phyloP scores from a whole-genome alignment of 2,329 filamentous ascomycete genomes.

The Fusarium graminum region DNA sequence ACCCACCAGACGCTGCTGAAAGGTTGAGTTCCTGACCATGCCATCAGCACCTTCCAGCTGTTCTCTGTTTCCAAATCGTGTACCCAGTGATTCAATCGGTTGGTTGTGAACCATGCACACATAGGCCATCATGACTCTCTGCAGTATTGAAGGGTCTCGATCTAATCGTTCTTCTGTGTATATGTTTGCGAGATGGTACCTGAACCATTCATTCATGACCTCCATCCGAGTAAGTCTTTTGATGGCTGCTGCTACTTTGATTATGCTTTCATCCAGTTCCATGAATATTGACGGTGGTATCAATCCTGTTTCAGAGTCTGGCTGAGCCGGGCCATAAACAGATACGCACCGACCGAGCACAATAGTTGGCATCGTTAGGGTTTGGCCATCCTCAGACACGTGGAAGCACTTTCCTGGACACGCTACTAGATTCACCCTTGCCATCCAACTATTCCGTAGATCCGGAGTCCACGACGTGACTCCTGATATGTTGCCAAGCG shows the following conservation, averaged over 20 bases:
- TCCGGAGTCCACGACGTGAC: constrained; percentile 27
- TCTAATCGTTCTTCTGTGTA: constrained; percentile 2
- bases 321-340: fast-evolving
- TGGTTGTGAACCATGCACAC: constrained; percentile 13
- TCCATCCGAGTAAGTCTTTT: not conserved
- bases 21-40: not conserved
- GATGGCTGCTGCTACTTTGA: not conserved
- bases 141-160: not conserved
- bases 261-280: constrained; percentile 1
- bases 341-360: constrained; percentile 9
- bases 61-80: fast-evolving
- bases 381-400: fast-evolving
- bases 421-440: not conserved
- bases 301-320: fast-evolving
- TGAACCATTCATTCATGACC: constrained; percentile 16
- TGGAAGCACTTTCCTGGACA: not conserved
- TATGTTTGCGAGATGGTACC: constrained; percentile 11
- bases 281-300: not conserved
- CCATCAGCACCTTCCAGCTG: constrained; percentile 11
- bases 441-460: constrained; percentile 18
- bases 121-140: constrained; percentile 24
- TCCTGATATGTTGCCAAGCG: fast-evolving
- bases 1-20: constrained; percentile 8
- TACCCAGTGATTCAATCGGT: not conserved
- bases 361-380: not conserved